These are phyloP conservation scores for Aspergillus cristatus DNA, from an alignment of 495 filamentous ascomycete species.

Conservation along the genomic window DNA sequence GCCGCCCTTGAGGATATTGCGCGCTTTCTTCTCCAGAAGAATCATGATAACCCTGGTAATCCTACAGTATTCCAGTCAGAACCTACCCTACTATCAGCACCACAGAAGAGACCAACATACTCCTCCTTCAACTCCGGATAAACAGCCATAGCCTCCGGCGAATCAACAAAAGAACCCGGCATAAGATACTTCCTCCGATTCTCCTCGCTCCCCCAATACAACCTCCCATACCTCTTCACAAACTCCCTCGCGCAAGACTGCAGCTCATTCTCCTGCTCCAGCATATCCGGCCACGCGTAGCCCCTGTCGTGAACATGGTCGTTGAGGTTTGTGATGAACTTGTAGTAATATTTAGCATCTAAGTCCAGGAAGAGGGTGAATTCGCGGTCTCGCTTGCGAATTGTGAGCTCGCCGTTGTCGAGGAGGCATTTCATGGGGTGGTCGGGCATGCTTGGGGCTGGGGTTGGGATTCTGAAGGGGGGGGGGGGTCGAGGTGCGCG, in stretches of 20 bases:
- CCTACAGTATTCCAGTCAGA: background rate
- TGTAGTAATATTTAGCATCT: background rate
- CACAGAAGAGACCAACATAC: constrained; percentile 2
- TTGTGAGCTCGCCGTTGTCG: background rate
- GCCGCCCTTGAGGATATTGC: no score
- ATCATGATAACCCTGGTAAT: background rate
- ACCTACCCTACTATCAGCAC: background rate
- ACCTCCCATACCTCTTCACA: constrained; percentile 1
- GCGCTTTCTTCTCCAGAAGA: constrained; percentile 3
- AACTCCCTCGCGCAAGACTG: constrained; percentile 1
- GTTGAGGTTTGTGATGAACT: constrained; percentile 3
- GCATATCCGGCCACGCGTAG: constrained; percentile 4
- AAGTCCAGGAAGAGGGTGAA: constrained; percentile 10
- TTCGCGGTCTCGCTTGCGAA: constrained; percentile 1
- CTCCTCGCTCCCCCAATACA: constrained; percentile 6
- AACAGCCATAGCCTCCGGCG: background rate
- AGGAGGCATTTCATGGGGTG: background rate
- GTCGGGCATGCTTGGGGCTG: background rate
- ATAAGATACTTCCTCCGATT: constrained; percentile 5
- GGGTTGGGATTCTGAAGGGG: background rate
- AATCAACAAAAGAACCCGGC: constrained; percentile 2
- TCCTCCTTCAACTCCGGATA: constrained; percentile 6
- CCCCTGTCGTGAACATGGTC: background rate
- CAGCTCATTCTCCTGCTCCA: background rate
- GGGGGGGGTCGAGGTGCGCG: background rate